Evolutionary conservation across 805 yeast species (phyloP).

Genomic region (Barnettozyma wickerhamii): DNA sequence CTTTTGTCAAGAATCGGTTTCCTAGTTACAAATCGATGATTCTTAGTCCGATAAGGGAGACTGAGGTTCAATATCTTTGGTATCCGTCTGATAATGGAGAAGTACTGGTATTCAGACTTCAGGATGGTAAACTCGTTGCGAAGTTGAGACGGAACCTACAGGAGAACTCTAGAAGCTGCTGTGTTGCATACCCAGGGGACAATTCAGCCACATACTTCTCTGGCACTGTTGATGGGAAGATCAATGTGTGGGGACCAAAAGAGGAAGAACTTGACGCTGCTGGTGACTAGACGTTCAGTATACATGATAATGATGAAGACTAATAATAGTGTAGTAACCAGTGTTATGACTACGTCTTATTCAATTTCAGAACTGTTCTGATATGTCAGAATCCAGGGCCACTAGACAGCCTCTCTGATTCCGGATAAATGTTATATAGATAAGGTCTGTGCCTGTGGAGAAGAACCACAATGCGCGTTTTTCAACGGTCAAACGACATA

Average conservation of each 20-base stretch:
- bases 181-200: slow-evolving; percentile 46
- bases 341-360: too few species aligned
- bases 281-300: too few species aligned
- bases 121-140: slow-evolving; percentile 59
- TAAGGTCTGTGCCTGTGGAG: too few species aligned
- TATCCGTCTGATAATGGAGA: slow-evolving; percentile 79
- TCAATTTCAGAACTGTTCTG: too few species aligned
- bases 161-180: slow-evolving; percentile 41
- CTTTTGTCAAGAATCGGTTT: slow-evolving; percentile 62
- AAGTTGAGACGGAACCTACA: slow-evolving; percentile 45
- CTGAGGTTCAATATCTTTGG: slow-evolving; percentile 53
- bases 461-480: too few species aligned
- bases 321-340: too few species aligned
- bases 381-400: too few species aligned
- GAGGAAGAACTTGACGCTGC: slow-evolving; percentile 10
- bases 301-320: too few species aligned
- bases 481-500: slow-evolving; percentile 1
- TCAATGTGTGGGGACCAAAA: slow-evolving; percentile 51
- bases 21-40: slow-evolving; percentile 23
- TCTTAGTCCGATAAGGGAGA: slow-evolving; percentile 41
- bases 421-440: too few species aligned
- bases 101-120: slow-evolving; percentile 49
- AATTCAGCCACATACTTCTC: slow-evolving; percentile 44
- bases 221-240: slow-evolving; percentile 67
- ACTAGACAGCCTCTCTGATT: too few species aligned